Base-by-base conservation (phyloP, 179 eudicot species). In the Beta corolliflora region DNA sequence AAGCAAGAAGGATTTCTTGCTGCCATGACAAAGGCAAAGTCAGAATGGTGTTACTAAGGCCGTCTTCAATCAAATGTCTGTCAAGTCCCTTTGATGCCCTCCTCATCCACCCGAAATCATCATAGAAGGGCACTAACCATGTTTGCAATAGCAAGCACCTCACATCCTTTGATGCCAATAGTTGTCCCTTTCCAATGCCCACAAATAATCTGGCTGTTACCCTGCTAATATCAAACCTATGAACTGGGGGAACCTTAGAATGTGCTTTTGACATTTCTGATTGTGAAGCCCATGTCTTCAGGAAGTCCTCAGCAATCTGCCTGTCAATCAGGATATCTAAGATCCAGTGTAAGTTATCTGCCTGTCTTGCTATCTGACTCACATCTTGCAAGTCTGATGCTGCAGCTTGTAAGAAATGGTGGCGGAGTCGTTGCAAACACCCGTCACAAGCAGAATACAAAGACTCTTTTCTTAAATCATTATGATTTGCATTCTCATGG, bases 61-160 rank as follows among this genome's bases (percentile, higher is more conserved):
- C 97, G 41, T 96, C 98, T 84, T 96, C 99, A 5, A 96, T 91
- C 82, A 91, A 85, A 84, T 96, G 95, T 9, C 94, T 86, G 76
- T 96, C 99, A 23, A 96, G 98, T 29, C 98, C 98, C 74, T 90
- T 96, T 0, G 94, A 87, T 0, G 97, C 98, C 83, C 99, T 88
- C 71, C 92, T 91, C 98, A 96, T 94, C 99, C 99, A 96, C 76
- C 93, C 96, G 68, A 96, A 96, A 82, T 96, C 99, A 65, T 94
- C 99, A 77, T 96, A 96, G 71, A 96, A 96, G 16, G 99, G 99
- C 36, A 79, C 91, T 84, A 96, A 82, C 99, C 99, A 96, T 68
- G 98, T 96, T 75, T 89, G 89, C 73, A 96, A 82, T 5, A 96
- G 89, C 86, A 87, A 81, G 82, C 89, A 91, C 87, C 97, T 85